Evolutionary conservation across 2,329 filamentous ascomycete genomes (phyloP).

Genomic region (Trichophyton mentagrophytes): DNA sequence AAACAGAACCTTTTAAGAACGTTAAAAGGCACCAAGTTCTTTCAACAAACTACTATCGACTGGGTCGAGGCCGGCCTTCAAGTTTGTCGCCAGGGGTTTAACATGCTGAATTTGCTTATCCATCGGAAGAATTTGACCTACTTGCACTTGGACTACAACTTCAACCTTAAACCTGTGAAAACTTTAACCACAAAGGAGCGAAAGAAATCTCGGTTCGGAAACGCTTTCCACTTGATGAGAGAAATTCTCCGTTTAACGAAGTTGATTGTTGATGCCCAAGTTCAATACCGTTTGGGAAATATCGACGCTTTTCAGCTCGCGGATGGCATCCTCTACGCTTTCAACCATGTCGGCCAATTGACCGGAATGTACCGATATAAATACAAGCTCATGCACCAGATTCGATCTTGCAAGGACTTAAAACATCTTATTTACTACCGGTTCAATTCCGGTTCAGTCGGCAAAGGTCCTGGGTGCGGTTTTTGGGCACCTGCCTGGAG

Average conservation of each 20-base stretch:
- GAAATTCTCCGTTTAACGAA: constrained; percentile 94
- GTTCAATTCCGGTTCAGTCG: constrained; percentile 92
- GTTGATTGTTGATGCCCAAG: constrained; percentile 94
- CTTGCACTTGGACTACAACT: constrained; percentile 97
- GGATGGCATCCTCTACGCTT: constrained; percentile 96
- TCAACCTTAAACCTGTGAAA: constrained; percentile 98
- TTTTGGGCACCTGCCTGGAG: constrained; percentile 99
- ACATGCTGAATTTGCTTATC: constrained; percentile 96
- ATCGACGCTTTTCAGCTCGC: constrained; percentile 98
- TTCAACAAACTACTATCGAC: constrained; percentile 97
- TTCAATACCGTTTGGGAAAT: constrained; percentile 92
- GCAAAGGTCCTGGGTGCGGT: constrained; percentile 93
- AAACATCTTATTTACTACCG: constrained; percentile 99
- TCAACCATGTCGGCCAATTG: constrained; percentile 96
- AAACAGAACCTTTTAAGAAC: constrained; percentile 84
- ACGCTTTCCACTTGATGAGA: constrained; percentile 97
- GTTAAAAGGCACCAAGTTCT: constrained; percentile 94
- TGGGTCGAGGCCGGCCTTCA: constrained; percentile 98
- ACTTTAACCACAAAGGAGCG: constrained; percentile 96
- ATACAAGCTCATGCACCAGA: constrained; percentile 99
- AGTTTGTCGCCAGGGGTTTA: constrained; percentile 95
- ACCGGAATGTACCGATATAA: constrained; percentile 99
- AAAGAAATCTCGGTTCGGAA: constrained; percentile 98
- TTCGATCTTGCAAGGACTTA: constrained; percentile 94
- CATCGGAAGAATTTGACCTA: constrained; percentile 98